Evolutionary conservation across 2,329 filamentous ascomycete genomes (phyloP).

Genomic region (Nectriaceae sp.): DNA sequence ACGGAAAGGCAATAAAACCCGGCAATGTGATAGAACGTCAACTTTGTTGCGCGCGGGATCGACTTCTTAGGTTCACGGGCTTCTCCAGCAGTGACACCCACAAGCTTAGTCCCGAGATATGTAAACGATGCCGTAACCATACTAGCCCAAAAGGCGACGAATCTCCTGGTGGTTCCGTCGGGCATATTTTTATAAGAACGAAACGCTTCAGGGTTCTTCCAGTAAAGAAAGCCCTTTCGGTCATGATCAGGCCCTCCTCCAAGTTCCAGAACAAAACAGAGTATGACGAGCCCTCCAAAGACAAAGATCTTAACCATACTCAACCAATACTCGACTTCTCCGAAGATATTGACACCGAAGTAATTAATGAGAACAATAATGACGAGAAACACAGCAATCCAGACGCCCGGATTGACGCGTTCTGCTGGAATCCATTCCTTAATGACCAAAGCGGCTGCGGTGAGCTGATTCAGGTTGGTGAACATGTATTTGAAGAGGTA

Average conservation of each 20-base stretch:
- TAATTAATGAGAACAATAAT: neutral
- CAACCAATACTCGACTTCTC: neutral
- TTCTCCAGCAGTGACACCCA: neutral
- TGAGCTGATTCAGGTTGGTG: conserved; percentile 32
- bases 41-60: conserved; percentile 43
- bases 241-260: neutral
- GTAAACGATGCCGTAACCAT: neutral
- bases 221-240: neutral
- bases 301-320: neutral
- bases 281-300: neutral
- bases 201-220: neutral
- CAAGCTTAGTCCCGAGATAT: neutral
- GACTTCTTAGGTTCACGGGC: no score
- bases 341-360: neutral
- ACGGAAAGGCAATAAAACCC: conserved; percentile 56
- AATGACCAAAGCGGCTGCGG: neutral
- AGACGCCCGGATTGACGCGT: neutral
- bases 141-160: neutral
- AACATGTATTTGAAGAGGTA: conserved; percentile 49
- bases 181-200: neutral
- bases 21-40: conserved; percentile 42
- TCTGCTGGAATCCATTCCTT: neutral
- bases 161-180: neutral
- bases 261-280: neutral
- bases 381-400: neutral